These are phyloP conservation scores for Auxenochlorella protothecoides DNA, from an alignment of 139 green algal genomes.

Conservation along the genomic window DNA sequence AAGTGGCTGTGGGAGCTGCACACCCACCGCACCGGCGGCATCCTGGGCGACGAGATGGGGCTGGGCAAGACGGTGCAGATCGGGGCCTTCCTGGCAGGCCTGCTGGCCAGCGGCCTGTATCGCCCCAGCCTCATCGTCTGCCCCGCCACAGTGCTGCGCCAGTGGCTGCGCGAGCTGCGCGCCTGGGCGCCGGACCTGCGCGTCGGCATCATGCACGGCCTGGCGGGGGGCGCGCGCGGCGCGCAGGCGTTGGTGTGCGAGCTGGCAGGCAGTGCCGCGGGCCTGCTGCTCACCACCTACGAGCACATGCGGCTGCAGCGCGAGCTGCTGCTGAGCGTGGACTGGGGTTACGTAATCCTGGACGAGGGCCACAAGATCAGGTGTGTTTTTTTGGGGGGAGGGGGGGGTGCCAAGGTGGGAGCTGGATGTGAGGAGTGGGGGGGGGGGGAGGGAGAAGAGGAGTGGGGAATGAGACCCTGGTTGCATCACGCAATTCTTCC, in stretches of 20 bases:
- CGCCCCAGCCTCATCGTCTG: conserved; percentile 73
- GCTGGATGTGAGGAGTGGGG: neutral
- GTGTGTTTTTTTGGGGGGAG: neutral
- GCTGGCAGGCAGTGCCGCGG: conserved; percentile 13
- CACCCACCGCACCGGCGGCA: conserved; percentile 78
- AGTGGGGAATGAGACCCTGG: too few species aligned
- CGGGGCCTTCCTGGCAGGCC: conserved; percentile 65
- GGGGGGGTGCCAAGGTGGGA: neutral
- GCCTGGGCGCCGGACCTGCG: conserved; percentile 58
- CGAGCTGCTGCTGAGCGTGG: conserved; percentile 57
- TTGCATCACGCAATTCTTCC: too few species aligned
- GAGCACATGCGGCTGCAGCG: conserved; percentile 74
- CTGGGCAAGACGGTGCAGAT: conserved; percentile 51
- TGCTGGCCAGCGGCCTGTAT: conserved; percentile 65
- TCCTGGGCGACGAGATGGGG: conserved; percentile 76
- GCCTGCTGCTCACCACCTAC: conserved; percentile 85
- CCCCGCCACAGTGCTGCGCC: conserved; percentile 86
- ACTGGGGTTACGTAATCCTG: conserved; percentile 85
- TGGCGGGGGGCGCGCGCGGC: conserved; percentile 3
- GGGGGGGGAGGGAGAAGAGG: neutral
- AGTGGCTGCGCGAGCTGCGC: conserved; percentile 89
- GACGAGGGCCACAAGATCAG: conserved; percentile 96
- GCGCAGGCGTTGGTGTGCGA: conserved; percentile 1
- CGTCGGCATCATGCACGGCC: conserved; percentile 82
- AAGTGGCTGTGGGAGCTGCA: conserved; percentile 99